Base-by-base conservation (phyloP, 768 basidiomycete genomes). In the Mycena galopus region DNA sequence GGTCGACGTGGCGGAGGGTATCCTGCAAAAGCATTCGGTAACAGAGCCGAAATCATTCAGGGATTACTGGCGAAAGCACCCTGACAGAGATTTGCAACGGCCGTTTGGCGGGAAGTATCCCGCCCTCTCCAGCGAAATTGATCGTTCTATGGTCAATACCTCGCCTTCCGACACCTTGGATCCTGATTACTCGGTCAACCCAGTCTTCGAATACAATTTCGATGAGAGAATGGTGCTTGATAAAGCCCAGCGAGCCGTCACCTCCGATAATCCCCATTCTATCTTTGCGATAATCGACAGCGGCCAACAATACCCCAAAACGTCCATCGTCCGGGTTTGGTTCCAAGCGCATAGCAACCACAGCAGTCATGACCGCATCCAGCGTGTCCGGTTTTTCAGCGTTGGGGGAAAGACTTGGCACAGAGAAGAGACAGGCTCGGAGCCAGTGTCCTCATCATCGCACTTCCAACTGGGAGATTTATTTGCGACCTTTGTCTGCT, bases 41-140 rank as follows among this genome's bases (percentile, higher is more conserved):
- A 1, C 5, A 21, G 16, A 19, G 61, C 23, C 59, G 9, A 37
- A 16, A 29, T 62, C 67, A 11, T 62, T 25, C 33, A 72, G n/a
- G 11, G 47, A 51, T 2, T 19, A 23, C 14, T 53, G 35, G 35
- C 23, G 7, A 2, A 23, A 51, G 4, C n/a, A n/a, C n/a, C n/a
- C n/a, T n/a, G 65, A 65, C 16, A 67, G 72, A 7, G 78, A 82
- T 53, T 50, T 82, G 37, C 55, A 79, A 63, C 65, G 76, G 16
- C 80, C 80, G 1, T 68, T 67, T 16, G 77, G 77, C 9, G 77
- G 79, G 0, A 76, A 77, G 27, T 82, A 81, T 72, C 80, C 79
- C 7, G 78, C 78, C 21, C 72, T 81, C 17, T 76, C 80, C n/a
- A 39, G 56, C 0, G 78, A 78, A 56, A 65, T 76, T 2, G 79